A percentile compares a stretch with the other conserved stretches of the same genome.
Evolutionary conservation across 2,329 filamentous ascomycete genomes (phyloP).

Genomic region (Fusarium foetens): DNA sequence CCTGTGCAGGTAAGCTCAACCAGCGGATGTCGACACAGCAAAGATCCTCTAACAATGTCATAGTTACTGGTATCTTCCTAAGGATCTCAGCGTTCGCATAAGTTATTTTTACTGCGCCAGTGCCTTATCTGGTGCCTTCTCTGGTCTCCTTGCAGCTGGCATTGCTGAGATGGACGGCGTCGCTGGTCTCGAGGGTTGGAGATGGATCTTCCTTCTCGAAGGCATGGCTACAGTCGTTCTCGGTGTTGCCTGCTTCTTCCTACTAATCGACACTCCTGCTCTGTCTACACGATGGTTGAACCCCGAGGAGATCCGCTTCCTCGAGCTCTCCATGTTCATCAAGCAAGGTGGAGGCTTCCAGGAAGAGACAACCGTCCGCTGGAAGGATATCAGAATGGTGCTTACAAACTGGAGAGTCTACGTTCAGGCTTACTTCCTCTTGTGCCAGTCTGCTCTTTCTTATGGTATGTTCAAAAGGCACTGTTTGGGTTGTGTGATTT

Average conservation of each 20-base stretch:
- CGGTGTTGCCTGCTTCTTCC: slow-evolving; percentile 54
- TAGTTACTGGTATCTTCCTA: slow-evolving; percentile 78
- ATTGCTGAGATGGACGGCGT: slow-evolving; percentile 74
- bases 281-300: slow-evolving; percentile 49
- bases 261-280: slow-evolving; percentile 56
- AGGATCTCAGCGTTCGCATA: slow-evolving; percentile 70
- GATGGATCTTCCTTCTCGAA: slow-evolving; percentile 45
- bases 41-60: not conserved
- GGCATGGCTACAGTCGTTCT: slow-evolving; percentile 50
- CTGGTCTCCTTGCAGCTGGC: slow-evolving; percentile 73
- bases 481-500: not conserved
- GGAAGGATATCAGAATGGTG: slow-evolving; percentile 42
- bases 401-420: slow-evolving; percentile 48
- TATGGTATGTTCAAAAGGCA: slow-evolving; percentile 26
- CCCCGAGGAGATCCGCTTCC: slow-evolving; percentile 41
- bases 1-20: slow-evolving; percentile 62
- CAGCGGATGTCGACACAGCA: not conserved
- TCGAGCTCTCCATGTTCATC: slow-evolving; percentile 46
- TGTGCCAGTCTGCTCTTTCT: slow-evolving; percentile 44
- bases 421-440: slow-evolving; percentile 44
- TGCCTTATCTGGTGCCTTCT: slow-evolving; percentile 77
- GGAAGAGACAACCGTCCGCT: slow-evolving; percentile 34
- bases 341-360: slow-evolving; percentile 46
- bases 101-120: slow-evolving; percentile 83
- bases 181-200: slow-evolving; percentile 53